phyloP scores from a whole-genome alignment of 148 eudicot species.

The Chenopodium quinoa region DNA sequence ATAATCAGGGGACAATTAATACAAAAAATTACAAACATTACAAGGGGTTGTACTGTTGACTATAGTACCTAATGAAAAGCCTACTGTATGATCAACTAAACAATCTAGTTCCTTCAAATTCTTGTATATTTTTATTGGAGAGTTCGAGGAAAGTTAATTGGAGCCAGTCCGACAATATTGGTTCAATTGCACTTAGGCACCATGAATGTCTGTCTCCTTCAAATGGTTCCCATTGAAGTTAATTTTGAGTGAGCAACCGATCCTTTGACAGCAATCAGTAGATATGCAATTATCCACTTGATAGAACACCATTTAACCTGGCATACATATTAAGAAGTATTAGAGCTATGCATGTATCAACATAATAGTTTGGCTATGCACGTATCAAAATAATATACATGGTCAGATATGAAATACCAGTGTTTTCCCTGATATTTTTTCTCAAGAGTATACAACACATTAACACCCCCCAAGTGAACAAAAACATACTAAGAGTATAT shows the following conservation, averaged over 20 bases:
- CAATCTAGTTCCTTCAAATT: neutral
- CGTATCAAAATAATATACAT: neutral
- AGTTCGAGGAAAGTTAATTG: neutral
- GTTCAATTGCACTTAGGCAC: neutral
- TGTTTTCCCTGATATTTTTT: neutral
- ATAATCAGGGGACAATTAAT: neutral
- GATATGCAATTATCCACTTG: neutral
- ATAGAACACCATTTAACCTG: conserved; percentile 8
- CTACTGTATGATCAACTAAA: neutral
- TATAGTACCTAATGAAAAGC: neutral
- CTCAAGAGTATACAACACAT: no score
- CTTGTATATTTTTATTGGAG: neutral
- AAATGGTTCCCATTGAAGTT: neutral
- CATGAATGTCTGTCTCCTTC: neutral
- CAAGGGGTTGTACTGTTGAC: neutral
- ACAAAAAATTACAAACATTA: neutral
- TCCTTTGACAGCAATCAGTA: neutral
- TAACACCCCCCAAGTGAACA: neutral
- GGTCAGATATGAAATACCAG: conserved; percentile 1
- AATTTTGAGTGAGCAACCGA: neutral
- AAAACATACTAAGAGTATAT: neutral
- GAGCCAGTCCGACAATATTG: neutral
- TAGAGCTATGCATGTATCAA: neutral
- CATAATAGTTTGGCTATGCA: neutral
- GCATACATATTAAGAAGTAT: neutral